Base-by-base conservation (phyloP, 192 early-diverging fungal genomes). In the Gryganskiella cystojenkinii region DNA sequence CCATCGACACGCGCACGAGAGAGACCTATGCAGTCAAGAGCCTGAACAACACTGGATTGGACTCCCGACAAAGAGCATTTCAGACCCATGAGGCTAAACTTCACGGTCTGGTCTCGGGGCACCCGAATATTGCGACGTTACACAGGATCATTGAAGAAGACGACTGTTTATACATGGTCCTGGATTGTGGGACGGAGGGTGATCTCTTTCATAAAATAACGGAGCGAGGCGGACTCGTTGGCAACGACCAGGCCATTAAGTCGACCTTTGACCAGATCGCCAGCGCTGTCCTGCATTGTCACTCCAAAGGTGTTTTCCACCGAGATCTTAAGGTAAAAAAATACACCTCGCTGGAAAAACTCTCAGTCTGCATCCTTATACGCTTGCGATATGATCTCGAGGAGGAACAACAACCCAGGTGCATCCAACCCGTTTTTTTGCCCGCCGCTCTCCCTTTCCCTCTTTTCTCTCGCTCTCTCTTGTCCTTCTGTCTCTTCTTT, bases 181-280 rank as follows among this genome's bases (percentile, higher is more conserved):
- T 93, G 58, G 92, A 93, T 83, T 89, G 87, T 64, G 94, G 93
- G 13, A 83, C 85, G 15, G 96, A 93, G 42, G 96, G 97, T 33
- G 97, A 99, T 85, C 81, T 99, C 44, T 99, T 99, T 80, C 94
- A 95, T 42, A 90, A 90, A 35, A 98, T 99, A 61, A 94, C 96
- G 14, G 89, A 88, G 31, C 86, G 91, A 15, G 92, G 92, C 43
- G 89, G 85, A 30, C 90, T 94, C 19, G 55, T 86, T 27, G 82
- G 84, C 71, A 89, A 89, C 37, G 93, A 95, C 73, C 52, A 79
- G 40, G 93, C 94, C 31, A 89, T 95, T 43, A 92, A 93, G 25
- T 82, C 85, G 34, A 91, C 97, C 51, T 87, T 98, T 67, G 79
- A 92, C 27, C 93, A 95, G 82, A 91, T 98, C 27, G 79, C 97